These are phyloP conservation scores for Hypholoma fasciculare DNA, from an alignment of 768 basidiomycete genomes.

Conservation along the genomic window DNA sequence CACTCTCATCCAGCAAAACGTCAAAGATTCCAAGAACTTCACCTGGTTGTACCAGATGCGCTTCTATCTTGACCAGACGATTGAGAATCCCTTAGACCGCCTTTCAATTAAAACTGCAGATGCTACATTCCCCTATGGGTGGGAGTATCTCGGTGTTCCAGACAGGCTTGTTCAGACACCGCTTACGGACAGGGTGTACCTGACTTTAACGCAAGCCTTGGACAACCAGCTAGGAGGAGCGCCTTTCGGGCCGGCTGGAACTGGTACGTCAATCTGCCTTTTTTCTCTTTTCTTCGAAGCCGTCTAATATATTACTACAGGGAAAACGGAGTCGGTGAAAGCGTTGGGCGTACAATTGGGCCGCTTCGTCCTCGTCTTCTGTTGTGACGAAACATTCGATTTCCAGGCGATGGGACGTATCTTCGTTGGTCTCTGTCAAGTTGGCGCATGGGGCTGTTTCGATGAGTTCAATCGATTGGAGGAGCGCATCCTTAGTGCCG, in stretches of 20 bases:
- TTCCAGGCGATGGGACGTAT: constrained; percentile 99
- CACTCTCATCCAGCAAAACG: constrained; percentile 64
- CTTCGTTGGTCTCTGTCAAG: constrained; percentile 97
- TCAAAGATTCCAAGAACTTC: constrained; percentile 71
- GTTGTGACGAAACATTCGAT: constrained; percentile 99
- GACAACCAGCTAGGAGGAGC: constrained; percentile 95
- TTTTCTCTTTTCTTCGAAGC: background rate
- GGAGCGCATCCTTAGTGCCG: constrained; percentile 95
- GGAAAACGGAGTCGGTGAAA: constrained; percentile 99
- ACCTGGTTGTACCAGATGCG: constrained; percentile 99
- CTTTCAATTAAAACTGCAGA: constrained; percentile 85
- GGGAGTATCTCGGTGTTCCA: constrained; percentile 97
- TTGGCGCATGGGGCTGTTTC: constrained; percentile 98
- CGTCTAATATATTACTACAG: constrained; percentile 34
- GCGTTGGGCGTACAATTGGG: constrained; percentile 97
- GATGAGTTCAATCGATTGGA: constrained; percentile 98
- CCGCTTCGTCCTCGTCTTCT: constrained; percentile 99
- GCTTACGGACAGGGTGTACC: constrained; percentile 93
- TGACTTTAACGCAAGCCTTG: constrained; percentile 94
- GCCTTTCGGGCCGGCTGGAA: constrained; percentile 98
- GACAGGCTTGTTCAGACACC: constrained; percentile 98
- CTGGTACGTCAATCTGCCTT: constrained; percentile 49
- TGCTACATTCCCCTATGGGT: constrained; percentile 94
- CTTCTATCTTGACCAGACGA: constrained; percentile 79
- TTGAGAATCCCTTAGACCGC: constrained; percentile 79